Conservation (phyloP, 129 eudicot species). For the Ambrosia trifida region DNA sequence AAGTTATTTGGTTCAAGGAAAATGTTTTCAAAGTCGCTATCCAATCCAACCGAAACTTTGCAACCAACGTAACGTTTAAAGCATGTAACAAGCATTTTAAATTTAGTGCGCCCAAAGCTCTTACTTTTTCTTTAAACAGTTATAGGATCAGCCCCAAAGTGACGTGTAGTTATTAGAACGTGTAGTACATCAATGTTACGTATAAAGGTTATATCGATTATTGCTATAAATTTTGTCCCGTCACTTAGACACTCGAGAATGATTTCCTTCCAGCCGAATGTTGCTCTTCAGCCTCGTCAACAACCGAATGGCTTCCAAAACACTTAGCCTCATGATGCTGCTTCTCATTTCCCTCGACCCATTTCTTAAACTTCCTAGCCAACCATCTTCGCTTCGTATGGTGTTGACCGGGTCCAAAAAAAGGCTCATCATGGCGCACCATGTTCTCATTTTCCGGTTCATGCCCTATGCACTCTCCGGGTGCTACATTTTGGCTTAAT, state of each 20-base stretch:
- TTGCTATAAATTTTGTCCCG: background rate
- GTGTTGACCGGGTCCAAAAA: constrained; percentile 20
- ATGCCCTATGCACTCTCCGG: constrained; percentile 21
- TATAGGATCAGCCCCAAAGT: too few species aligned
- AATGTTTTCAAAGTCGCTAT: too few species aligned
- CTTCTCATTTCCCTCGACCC: constrained; percentile 63
- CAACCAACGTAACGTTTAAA: too few species aligned
- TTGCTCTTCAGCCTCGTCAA: constrained; percentile 29
- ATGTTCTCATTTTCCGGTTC: constrained; percentile 30
- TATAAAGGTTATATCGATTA: constrained; percentile 1
- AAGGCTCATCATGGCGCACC: constrained; percentile 20
- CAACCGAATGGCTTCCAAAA: constrained; percentile 41
- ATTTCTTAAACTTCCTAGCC: constrained; percentile 57
- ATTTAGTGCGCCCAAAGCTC: too few species aligned
- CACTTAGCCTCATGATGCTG: constrained; percentile 35
- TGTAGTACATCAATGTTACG: background rate
- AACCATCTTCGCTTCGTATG: constrained; percentile 48
- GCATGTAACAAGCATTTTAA: too few species aligned
- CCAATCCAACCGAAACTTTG: too few species aligned
- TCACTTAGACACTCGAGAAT: constrained; percentile 24
- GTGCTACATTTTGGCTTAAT: constrained; percentile 19
- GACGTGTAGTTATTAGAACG: too few species aligned
- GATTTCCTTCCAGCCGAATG: constrained; percentile 39
- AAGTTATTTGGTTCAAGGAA: too few species aligned
- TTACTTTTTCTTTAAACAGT: too few species aligned